Percentiles rank a stretch among this genome's conserved stretches.
phyloP scores from a whole-genome alignment of 164 flowering plant species.

The Vitis cinerea region DNA sequence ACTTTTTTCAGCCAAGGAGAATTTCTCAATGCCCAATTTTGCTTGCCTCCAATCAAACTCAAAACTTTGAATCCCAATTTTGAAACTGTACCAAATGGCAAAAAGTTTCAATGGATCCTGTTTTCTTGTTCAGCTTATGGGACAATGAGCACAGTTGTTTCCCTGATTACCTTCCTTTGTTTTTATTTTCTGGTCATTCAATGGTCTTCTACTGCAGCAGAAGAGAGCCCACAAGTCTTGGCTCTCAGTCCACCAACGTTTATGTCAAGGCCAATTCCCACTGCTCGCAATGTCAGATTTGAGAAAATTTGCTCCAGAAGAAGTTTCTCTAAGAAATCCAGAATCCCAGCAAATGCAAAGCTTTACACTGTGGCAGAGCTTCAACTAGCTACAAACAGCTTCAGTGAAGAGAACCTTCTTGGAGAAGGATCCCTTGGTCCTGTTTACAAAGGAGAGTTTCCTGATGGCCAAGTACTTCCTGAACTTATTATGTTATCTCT shows the following conservation, averaged over 20 bases:
- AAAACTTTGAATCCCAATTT: too few species aligned
- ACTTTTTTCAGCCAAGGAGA: too few species aligned
- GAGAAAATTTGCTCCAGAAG: conserved; percentile 27
- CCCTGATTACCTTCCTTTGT: background rate
- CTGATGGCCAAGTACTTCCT: conserved; percentile 61
- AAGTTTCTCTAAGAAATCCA: conserved; percentile 45
- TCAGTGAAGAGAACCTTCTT: conserved; percentile 59
- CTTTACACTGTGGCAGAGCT: conserved; percentile 57
- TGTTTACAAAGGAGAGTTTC: conserved; percentile 70
- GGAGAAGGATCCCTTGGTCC: conserved; percentile 89
- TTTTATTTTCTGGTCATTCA: conserved; percentile 16
- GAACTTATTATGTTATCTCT: background rate
- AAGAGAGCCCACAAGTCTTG: conserved; percentile 33
- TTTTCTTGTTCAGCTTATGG: background rate
- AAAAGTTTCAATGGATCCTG: background rate
- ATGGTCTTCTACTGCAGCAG: conserved; percentile 23
- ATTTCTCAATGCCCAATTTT: too few species aligned
- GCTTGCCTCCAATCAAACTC: too few species aligned
- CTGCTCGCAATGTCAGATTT: conserved; percentile 24
- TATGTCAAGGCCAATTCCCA: conserved; percentile 30
- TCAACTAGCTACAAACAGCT: conserved; percentile 67
- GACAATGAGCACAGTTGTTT: background rate
- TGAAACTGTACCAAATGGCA: too few species aligned
- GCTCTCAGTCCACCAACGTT: conserved; percentile 27
- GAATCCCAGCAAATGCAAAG: conserved; percentile 37